Evolutionary conservation across 148 eudicot genomes (phyloP), one percentile per base, ranked within the genome.

Genomic region (Tetragonia tetragonoides): DNA sequence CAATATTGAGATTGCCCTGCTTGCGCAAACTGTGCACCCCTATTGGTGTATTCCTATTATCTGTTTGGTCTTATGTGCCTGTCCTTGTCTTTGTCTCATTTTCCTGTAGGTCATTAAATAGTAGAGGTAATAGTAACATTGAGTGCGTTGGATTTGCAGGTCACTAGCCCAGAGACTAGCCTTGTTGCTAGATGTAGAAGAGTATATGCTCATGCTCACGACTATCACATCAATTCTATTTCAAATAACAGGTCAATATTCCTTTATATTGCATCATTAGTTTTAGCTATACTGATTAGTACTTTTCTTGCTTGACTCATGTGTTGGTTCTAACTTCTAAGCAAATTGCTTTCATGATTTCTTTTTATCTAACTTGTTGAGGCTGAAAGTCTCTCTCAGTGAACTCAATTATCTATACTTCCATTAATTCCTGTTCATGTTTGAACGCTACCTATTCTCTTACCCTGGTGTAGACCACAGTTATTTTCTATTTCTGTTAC

Each of bases 161-260:
- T 89, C 70, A 87, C 90, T 66, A 88, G 88, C 88, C 84, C 83
- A 38, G 93, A 91, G 84, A 89, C 91, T n/a, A 89, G 88, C 85
- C 93, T 88, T 80, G 77, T 89, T 78, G 93, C 96, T 49, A 87
- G 89, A 77, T 91, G 93, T 76, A 86, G 96, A 78, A 87, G 93
- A 87, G 88, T 86, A 40, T 91, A 91, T 88, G 93, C 96, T 77
- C 96, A 91, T 87, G 96, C 96, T 79, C 96, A 91, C 83, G 96
- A 91, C 72, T 91, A 89, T 78, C 93, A 91, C 81, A 89, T 91
- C 54, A 91, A 91, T 79, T 91, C 96, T 15, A 91, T 91, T 77
- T 91, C 96, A 77, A 89, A 86, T 79, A 91, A 91, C 86, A 91
- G 96, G 96, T 88, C 61, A 54, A 57, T 71, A 28, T 54, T 53